Conservation (phyloP, 2,329 filamentous ascomycete species). For the Venturia nashicola region DNA sequence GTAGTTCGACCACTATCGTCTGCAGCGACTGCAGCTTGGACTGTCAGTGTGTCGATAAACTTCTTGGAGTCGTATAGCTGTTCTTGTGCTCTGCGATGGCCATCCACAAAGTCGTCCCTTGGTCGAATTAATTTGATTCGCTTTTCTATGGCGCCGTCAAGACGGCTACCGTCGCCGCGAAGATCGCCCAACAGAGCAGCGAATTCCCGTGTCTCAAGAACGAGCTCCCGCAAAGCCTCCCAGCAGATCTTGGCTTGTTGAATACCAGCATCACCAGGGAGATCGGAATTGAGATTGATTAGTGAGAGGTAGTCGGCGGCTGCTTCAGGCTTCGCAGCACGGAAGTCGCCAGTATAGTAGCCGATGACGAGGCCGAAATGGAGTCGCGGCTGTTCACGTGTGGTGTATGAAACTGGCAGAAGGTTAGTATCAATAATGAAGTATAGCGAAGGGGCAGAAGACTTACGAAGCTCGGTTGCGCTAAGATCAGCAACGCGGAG, state of each 20-base stretch:
- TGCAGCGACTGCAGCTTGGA: conserved; percentile 82
- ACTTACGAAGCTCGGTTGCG: conserved; percentile 54
- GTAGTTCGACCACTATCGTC: conserved; percentile 90
- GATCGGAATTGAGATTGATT: conserved; percentile 82
- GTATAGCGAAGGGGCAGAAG: not conserved
- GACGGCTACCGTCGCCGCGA: conserved; percentile 68
- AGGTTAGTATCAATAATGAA: conserved; percentile 13
- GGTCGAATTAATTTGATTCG: conserved; percentile 62
- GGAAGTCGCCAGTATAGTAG: conserved; percentile 92
- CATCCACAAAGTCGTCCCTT: not conserved
- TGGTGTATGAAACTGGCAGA: conserved; percentile 40
- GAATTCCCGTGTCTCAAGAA: conserved; percentile 94
- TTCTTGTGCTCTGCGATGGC: conserved; percentile 6
- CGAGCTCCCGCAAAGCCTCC: conserved; percentile 83
- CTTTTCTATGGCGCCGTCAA: conserved; percentile 77
- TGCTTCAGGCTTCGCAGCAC: conserved; percentile 74
- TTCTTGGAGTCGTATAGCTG: conserved; percentile 64
- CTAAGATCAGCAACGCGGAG: conserved; percentile 76
- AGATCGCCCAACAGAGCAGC: conserved; percentile 90
- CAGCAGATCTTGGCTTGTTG: conserved; percentile 76
- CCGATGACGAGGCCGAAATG: conserved; percentile 91
- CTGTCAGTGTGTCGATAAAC: conserved; percentile 82
- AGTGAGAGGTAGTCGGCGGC: conserved; percentile 88
- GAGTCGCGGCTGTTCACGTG: conserved; percentile 63
- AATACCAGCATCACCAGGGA: conserved; percentile 59